Evolutionary conservation across 768 basidiomycete species (phyloP).

Genomic region (Dendrothele bispora): DNA sequence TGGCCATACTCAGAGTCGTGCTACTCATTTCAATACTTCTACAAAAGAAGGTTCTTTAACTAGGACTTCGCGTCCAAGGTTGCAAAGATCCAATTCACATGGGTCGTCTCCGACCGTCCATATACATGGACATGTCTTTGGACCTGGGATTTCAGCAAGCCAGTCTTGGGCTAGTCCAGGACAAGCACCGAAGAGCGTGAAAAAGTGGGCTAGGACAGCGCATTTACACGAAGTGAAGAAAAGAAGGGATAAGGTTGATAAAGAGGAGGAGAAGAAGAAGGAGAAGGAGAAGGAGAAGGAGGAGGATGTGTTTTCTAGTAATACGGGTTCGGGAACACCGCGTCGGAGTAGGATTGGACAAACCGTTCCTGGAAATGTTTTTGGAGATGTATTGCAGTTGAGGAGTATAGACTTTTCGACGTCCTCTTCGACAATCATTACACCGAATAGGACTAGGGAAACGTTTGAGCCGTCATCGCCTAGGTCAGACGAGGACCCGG

Average conservation of each 20-base stretch:
- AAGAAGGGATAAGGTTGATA: not conserved
- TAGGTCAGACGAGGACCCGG: too few species aligned
- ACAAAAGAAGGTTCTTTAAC: constrained; percentile 29
- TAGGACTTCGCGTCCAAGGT: constrained; percentile 29
- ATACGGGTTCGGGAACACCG: too few species aligned
- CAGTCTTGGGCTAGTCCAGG: constrained; percentile 26
- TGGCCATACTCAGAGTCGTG: constrained; percentile 17
- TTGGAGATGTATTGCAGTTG: too few species aligned
- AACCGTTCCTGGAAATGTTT: too few species aligned
- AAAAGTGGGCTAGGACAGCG: constrained; percentile 62
- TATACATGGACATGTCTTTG: too few species aligned
- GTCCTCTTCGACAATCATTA: too few species aligned
- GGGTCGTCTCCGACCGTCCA: constrained; percentile 18
- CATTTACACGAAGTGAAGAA: constrained; percentile 64
- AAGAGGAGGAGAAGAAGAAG: not conserved
- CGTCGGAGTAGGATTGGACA: too few species aligned
- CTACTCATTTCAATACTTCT: constrained; percentile 9
- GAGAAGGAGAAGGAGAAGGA: not conserved
- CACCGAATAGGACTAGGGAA: too few species aligned
- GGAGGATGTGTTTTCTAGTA: too few species aligned
- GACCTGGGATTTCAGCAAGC: constrained; percentile 17
- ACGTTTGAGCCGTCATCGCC: too few species aligned
- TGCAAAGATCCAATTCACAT: constrained; percentile 51
- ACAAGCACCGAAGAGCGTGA: constrained; percentile 44
- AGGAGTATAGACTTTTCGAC: too few species aligned